Percentiles rank a stretch among this genome's conserved stretches.
These are phyloP conservation scores for Clarireedia monteithiana DNA, from an alignment of 2,329 filamentous ascomycete genomes.

Conservation along the genomic window DNA sequence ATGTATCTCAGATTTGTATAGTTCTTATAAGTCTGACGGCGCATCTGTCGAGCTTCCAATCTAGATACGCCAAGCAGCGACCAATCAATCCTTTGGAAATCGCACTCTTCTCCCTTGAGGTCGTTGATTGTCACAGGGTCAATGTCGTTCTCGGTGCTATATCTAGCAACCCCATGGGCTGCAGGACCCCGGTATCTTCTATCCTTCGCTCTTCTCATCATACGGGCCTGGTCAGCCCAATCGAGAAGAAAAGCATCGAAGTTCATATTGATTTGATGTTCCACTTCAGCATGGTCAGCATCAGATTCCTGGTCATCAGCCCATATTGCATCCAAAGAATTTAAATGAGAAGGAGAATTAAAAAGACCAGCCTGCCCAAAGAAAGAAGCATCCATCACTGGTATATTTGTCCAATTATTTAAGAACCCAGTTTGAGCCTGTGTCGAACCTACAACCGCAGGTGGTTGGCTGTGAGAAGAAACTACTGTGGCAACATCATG, in stretches of 20 bases:
- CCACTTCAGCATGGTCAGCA: conserved; percentile 27
- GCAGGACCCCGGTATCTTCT: conserved; percentile 14
- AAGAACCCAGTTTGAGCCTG: neutral
- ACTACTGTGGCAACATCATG: conserved; percentile 10
- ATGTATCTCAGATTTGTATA: conserved; percentile 46
- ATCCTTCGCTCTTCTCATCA: neutral
- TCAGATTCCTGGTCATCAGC: conserved; percentile 15
- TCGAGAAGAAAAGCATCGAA: conserved; percentile 42
- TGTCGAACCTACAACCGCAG: neutral
- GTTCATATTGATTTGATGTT: conserved; percentile 38
- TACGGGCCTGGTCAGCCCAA: conserved; percentile 32
- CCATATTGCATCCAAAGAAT: conserved; percentile 1
- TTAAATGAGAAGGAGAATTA: conserved; percentile 6
- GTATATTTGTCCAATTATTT: neutral
- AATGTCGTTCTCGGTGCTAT: conserved; percentile 16
- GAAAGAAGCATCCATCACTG: conserved; percentile 4
- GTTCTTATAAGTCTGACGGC: conserved; percentile 45
- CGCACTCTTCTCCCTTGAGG: conserved; percentile 46
- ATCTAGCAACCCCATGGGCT: conserved; percentile 13
- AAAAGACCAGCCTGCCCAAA: conserved; percentile 1
- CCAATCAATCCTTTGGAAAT: conserved; percentile 56
- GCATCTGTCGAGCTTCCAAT: conserved; percentile 38
- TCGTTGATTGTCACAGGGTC: conserved; percentile 34
- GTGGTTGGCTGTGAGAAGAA: neutral
- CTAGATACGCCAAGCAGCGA: conserved; percentile 42